Percentiles rank a stretch among this genome's conserved stretches.
Conservation (phyloP, 768 basidiomycete species). For the Pulveroboletus frians region DNA sequence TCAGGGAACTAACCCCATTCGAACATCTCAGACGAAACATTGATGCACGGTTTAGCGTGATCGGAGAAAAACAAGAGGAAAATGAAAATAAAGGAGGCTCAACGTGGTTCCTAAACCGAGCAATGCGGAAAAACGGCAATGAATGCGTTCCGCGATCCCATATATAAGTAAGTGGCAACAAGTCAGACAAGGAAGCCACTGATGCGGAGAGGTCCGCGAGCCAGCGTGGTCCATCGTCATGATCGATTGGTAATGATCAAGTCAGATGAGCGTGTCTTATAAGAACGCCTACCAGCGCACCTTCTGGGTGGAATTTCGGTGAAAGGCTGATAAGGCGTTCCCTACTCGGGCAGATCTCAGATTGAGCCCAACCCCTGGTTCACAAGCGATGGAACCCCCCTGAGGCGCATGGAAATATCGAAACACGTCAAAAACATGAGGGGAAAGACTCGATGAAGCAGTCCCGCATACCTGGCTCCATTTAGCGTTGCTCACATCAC, state of each 20-base stretch:
- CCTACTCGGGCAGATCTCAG: conserved; percentile 22
- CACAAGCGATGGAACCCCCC: conserved; percentile 7
- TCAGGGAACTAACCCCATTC: conserved; percentile 15
- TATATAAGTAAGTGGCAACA: background rate
- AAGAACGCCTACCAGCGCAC: conserved; percentile 1
- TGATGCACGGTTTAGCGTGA: conserved; percentile 15
- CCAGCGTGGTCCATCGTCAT: conserved; percentile 6
- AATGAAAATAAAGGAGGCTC: background rate
- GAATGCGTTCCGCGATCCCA: conserved; percentile 20
- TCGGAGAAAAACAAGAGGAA: conserved; percentile 14
- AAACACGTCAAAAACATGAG: conserved; percentile 28
- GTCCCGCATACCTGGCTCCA: conserved; percentile 1
- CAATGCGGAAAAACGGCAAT: conserved; percentile 22
- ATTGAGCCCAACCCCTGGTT: conserved; percentile 17
- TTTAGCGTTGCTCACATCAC: too few species aligned
- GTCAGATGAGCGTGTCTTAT: conserved; percentile 20
- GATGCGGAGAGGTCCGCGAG: conserved; percentile 9
- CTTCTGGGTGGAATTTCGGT: conserved; percentile 17
- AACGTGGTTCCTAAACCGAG: conserved; percentile 2
- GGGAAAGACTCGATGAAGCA: conserved; percentile 14
- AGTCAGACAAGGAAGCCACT: conserved; percentile 1
- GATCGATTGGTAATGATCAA: conserved; percentile 18
- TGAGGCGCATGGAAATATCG: conserved; percentile 12
- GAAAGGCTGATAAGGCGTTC: conserved; percentile 28
- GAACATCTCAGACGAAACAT: conserved; percentile 7